Base-by-base conservation (phyloP, 192 early-diverging fungal genomes). In the Pilaira anomala region DNA sequence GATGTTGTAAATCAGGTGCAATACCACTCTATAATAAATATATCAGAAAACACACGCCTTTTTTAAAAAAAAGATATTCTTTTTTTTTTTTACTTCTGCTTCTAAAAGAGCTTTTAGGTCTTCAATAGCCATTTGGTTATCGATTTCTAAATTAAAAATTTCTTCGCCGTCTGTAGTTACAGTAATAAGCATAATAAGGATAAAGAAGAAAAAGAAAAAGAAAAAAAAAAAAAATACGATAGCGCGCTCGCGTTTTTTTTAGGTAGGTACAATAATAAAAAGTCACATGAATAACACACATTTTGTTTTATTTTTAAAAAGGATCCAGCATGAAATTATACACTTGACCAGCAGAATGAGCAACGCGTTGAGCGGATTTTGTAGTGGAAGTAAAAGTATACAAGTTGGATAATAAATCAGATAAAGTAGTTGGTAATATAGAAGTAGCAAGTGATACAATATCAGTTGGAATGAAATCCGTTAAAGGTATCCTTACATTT, bases 41-140 rank as follows among this genome's bases (percentile, higher is more conserved):
- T 33, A 3, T 19, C 2, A 52, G 39, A 64, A 40, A 16, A 24
- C 18, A 1, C n/a, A 19, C 13, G 13, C 21, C 26, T 36, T 22
- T 64, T 30, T 39, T 18, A 59, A 49, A 61, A 25, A 51, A 42
- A 29, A 28, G 36, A 4, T 29, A n/a, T n/a, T n/a, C n/a, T n/a
- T n/a, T n/a, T n/a, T n/a, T n/a, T 24, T 48, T n/a, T 8, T 66
- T 79, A 86, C 84, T 74, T 94, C 91, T n/a, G 78, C 84, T 74
- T 95, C 93, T n/a, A 93, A 79, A 22, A 97, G 78, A 22, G 91
- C 93, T 61, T 83, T 80, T 29, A 95, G 77, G 74, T 90, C 86
- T 66, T 87, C 86, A 28, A 91, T 73, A 46, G 83, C 83, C 83
- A 91, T 90, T 68, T 87, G 83, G 7, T 82, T 79, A 70, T 88